phyloP scores from a whole-genome alignment of 1,284 basidiomycete genomes.

The Leccinum pachyderme region DNA sequence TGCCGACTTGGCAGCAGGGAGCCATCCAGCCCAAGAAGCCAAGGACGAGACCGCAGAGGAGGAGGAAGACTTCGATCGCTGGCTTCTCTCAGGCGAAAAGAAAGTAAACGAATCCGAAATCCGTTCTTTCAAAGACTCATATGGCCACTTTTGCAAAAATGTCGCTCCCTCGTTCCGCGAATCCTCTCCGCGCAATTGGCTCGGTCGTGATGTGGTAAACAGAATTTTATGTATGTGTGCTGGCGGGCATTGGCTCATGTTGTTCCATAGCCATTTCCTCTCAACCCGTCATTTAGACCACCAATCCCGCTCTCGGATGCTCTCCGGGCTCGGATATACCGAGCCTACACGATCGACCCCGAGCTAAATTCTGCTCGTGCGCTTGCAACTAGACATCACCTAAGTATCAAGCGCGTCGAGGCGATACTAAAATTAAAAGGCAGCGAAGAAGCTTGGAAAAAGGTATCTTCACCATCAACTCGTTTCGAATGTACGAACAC shows the following conservation, averaged over 20 bases:
- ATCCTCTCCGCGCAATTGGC: slow-evolving; percentile 51
- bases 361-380: slow-evolving; percentile 54
- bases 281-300: slow-evolving; percentile 79
- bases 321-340: slow-evolving; percentile 53
- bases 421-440: slow-evolving; percentile 80
- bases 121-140: slow-evolving; percentile 15
- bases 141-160: slow-evolving; percentile 16
- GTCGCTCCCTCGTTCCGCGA: slow-evolving; percentile 26
- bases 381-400: slow-evolving; percentile 56
- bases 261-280: slow-evolving; percentile 65
- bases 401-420: slow-evolving; percentile 74
- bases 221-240: slow-evolving; percentile 18
- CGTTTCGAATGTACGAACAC: neutral
- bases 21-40: neutral
- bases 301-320: slow-evolving; percentile 69
- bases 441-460: slow-evolving; percentile 63
- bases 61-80: slow-evolving; percentile 11
- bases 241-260: slow-evolving; percentile 8
- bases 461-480: slow-evolving; percentile 57
- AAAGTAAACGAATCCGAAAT: slow-evolving; percentile 18
- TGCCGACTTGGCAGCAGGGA: neutral
- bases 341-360: slow-evolving; percentile 57
- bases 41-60: slow-evolving; percentile 10
- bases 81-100: slow-evolving; percentile 11
- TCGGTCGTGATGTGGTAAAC: slow-evolving; percentile 54